Conservation (phyloP, 306 rosid genomes). For the Begonia fuchsioides region DNA sequence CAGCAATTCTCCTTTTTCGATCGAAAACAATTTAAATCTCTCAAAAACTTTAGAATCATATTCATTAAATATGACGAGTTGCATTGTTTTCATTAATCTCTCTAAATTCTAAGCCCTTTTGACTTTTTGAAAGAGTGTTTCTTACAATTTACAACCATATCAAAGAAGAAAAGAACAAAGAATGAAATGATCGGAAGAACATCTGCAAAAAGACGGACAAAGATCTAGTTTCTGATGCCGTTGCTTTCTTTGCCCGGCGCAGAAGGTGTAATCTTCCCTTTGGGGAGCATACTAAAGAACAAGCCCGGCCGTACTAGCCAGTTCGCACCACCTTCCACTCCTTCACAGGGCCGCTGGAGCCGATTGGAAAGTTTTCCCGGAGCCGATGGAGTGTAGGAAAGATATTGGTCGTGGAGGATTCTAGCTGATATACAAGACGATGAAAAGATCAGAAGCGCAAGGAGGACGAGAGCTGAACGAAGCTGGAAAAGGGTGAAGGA, state of each 20-base stretch:
- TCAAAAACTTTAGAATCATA: no score
- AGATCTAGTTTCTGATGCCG: slow-evolving; percentile 28
- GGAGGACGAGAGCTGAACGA: background rate
- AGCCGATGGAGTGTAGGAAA: no score
- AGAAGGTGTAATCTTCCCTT: slow-evolving; percentile 33
- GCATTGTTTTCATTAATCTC: no score
- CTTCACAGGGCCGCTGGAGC: background rate
- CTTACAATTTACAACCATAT: no score
- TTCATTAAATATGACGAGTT: no score
- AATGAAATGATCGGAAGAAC: background rate
- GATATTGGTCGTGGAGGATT: background rate
- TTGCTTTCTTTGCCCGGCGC: slow-evolving; percentile 51
- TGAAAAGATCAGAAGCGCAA: background rate
- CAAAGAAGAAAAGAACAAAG: background rate
- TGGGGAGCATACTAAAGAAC: slow-evolving; percentile 55
- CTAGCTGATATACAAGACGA: slow-evolving; percentile 1
- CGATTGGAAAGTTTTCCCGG: background rate
- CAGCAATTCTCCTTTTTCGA: no score
- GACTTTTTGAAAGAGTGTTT: no score
- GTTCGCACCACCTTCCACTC: slow-evolving; percentile 9
- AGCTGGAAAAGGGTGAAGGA: background rate
- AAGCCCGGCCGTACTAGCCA: slow-evolving; percentile 1
- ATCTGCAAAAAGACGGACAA: background rate
- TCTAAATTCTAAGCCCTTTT: no score
- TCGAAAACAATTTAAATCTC: no score